Conservation (phyloP, 106 monocot genomes). For the Amphibolis antarctica region DNA sequence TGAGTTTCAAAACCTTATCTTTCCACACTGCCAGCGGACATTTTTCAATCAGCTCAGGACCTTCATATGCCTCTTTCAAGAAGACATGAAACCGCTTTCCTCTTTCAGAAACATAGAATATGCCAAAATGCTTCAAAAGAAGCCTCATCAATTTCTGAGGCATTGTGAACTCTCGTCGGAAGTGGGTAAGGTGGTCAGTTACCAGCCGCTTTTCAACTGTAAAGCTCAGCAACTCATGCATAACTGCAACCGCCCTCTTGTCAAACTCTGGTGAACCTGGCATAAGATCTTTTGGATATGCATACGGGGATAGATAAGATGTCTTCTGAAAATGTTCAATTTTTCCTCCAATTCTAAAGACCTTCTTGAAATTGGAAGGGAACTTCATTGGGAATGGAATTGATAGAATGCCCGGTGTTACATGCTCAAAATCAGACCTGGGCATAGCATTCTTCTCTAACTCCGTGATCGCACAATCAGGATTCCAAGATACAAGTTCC, state of each 20-base stretch:
- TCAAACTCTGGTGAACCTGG: slow-evolving; percentile 76
- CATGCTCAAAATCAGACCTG: not conserved
- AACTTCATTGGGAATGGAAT: slow-evolving; percentile 84
- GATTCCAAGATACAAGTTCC: slow-evolving; percentile 64
- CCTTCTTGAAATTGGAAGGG: slow-evolving; percentile 55
- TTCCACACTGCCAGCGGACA: slow-evolving; percentile 74
- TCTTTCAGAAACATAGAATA: slow-evolving; percentile 91
- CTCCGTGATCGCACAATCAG: slow-evolving; percentile 75
- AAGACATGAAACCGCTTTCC: slow-evolving; percentile 76
- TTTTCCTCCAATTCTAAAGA: slow-evolving; percentile 41
- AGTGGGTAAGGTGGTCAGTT: slow-evolving; percentile 82
- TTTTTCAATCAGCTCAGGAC: slow-evolving; percentile 63
- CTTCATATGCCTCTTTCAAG: slow-evolving; percentile 73
- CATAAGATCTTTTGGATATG: slow-evolving; percentile 39
- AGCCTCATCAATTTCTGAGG: slow-evolving; percentile 93
- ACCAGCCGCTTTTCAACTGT: slow-evolving; percentile 85
- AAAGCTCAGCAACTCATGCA: slow-evolving; percentile 91
- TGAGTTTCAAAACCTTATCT: slow-evolving; percentile 60
- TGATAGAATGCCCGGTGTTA: slow-evolving; percentile 42
- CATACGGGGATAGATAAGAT: slow-evolving; percentile 71
- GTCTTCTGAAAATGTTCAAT: slow-evolving; percentile 70
- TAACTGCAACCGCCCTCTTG: slow-evolving; percentile 73
- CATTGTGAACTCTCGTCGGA: slow-evolving; percentile 73
- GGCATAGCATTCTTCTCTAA: slow-evolving; percentile 50
- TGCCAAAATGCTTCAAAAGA: slow-evolving; percentile 76